Conservation (phyloP, 805 yeast species). For the Spathaspora sp. region DNA sequence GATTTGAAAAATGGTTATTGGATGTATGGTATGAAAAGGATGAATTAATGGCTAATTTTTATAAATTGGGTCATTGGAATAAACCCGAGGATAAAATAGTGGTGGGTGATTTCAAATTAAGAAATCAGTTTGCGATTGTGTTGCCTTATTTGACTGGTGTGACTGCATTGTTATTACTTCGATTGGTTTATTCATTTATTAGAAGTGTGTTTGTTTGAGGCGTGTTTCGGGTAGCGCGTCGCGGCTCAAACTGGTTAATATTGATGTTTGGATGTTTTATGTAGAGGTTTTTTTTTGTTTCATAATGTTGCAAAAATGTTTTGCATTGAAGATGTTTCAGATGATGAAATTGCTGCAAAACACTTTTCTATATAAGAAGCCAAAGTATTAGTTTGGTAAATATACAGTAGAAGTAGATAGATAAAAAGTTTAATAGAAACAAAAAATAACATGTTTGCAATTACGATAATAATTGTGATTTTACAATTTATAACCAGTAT, state of each 20-base stretch:
- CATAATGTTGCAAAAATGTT: neutral
- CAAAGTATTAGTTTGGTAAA: neutral
- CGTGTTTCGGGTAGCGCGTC: neutral
- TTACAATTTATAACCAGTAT: conserved; percentile 47
- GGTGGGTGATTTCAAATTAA: conserved; percentile 21
- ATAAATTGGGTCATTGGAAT: conserved; percentile 49
- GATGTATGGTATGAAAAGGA: conserved; percentile 80
- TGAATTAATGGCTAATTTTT: conserved; percentile 58
- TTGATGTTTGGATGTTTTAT: neutral
- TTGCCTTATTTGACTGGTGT: conserved; percentile 9
- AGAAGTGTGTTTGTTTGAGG: neutral
- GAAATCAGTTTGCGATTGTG: conserved; percentile 14
- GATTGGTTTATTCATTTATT: conserved; percentile 4
- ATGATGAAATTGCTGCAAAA: neutral
- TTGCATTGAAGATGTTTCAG: neutral
- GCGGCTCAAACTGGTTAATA: neutral
- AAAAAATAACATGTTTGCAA: neutral
- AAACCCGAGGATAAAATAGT: conserved; percentile 15
- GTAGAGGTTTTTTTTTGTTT: too few species aligned
- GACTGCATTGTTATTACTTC: conserved; percentile 4
- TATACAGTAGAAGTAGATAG: too few species aligned
- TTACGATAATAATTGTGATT: conserved; percentile 27
- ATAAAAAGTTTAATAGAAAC: neutral
- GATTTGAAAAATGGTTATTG: conserved; percentile 74
- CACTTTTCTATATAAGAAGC: neutral